Evolutionary conservation across 352 stramenopile species (phyloP).

Genomic region (Phytophthora cactorum): DNA sequence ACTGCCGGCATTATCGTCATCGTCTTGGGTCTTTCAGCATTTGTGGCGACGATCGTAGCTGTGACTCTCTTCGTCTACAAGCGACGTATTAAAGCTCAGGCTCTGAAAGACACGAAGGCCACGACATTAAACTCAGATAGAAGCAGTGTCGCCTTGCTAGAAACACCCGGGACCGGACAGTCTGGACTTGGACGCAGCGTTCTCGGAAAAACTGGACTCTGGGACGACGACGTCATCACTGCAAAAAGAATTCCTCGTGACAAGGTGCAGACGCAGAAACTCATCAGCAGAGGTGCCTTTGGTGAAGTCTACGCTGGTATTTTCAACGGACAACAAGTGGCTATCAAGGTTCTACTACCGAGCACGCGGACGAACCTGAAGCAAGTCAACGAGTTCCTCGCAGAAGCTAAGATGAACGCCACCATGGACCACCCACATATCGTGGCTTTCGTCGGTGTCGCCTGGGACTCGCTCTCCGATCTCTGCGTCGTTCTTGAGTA

Average conservation of each 20-base stretch:
- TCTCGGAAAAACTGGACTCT: constrained; percentile 28
- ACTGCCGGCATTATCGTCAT: constrained; percentile 13
- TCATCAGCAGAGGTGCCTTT: constrained; percentile 48
- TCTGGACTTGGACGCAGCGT: constrained; percentile 4
- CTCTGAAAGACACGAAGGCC: constrained; percentile 19
- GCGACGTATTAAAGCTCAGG: constrained; percentile 15
- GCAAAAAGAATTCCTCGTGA: constrained; percentile 43
- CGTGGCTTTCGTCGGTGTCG: constrained; percentile 59
- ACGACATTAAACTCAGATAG: constrained; percentile 21
- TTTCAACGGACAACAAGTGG: constrained; percentile 49
- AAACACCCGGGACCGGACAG: constrained; percentile 16
- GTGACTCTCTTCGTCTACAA: constrained; percentile 31
- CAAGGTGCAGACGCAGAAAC: constrained; percentile 37
- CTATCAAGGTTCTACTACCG: constrained; percentile 50
- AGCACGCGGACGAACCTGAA: constrained; percentile 21
- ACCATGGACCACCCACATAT: constrained; percentile 56
- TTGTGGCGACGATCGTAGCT: constrained; percentile 22
- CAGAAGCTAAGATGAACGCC: constrained; percentile 57
- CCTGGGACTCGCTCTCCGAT: constrained; percentile 49
- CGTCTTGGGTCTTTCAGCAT: constrained; percentile 4
- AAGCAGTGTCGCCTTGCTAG: constrained; percentile 23
- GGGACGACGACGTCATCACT: constrained; percentile 40
- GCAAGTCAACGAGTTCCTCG: constrained; percentile 50
- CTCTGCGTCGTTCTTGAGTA: constrained; percentile 49
- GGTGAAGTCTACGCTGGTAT: constrained; percentile 45